These are phyloP conservation scores for Botrytis porri DNA, from an alignment of 2,329 filamentous ascomycete genomes.

Conservation along the genomic window DNA sequence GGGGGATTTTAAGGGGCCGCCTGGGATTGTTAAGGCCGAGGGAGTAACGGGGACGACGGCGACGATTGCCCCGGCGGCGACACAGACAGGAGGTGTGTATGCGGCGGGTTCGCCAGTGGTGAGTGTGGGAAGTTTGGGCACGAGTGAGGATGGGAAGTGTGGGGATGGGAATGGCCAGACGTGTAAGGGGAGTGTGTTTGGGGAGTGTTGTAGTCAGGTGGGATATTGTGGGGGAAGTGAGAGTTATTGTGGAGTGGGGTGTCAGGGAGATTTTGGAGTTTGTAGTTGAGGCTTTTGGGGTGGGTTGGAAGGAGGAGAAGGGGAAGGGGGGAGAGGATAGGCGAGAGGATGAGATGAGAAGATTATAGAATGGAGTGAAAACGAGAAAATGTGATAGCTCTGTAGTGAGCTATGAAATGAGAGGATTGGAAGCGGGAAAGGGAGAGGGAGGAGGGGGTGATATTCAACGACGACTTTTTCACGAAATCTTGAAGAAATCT, in stretches of 20 bases:
- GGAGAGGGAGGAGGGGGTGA: too few relatives aligned
- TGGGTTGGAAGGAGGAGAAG: background rate
- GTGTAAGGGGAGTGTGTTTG: slow-evolving; percentile 16
- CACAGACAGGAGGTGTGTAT: background rate
- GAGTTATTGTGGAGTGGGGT: slow-evolving; percentile 8
- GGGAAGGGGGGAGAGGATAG: background rate
- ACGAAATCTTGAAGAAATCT: background rate
- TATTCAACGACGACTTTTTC: background rate
- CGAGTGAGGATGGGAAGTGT: slow-evolving; percentile 15
- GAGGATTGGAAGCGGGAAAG: background rate
- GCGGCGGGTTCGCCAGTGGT: background rate
- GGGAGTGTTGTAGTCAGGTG: slow-evolving; percentile 12
- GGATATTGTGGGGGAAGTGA: background rate
- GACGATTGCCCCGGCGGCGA: background rate
- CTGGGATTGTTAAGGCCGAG: background rate
- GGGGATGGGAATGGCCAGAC: background rate
- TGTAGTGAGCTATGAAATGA: background rate
- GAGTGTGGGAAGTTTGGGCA: background rate
- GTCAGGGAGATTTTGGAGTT: slow-evolving; percentile 8
- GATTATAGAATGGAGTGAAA: background rate
- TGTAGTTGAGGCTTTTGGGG: background rate
- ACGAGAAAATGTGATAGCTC: background rate
- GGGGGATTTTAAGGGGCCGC: slow-evolving; percentile 48
- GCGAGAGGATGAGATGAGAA: background rate
- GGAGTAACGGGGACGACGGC: too few relatives aligned